Conservation (phyloP, 768 basidiomycete species). For the Atractiella rhizophila region DNA sequence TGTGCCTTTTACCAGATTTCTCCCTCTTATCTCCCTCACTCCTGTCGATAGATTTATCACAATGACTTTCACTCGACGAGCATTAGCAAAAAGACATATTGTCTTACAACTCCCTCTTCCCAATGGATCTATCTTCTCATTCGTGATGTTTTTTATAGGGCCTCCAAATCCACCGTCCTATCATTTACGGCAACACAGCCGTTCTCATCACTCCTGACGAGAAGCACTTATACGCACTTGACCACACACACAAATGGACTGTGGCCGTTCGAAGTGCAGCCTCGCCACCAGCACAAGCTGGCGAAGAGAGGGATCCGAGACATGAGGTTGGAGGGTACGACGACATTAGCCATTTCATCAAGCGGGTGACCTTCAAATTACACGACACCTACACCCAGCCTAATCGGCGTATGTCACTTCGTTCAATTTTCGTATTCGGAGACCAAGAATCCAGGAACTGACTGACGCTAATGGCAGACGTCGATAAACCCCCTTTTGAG, state of each 20-base stretch:
- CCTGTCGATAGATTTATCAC: too few relatives aligned
- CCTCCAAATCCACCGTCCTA: constrained; percentile 57
- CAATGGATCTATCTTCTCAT: too few relatives aligned
- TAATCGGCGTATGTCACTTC: constrained; percentile 37
- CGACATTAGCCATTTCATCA: constrained; percentile 49
- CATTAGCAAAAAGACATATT: too few relatives aligned
- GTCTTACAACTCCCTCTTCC: too few relatives aligned
- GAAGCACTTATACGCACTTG: constrained; percentile 34
- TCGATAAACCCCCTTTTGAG: constrained; percentile 83
- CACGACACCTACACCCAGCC: constrained; percentile 91
- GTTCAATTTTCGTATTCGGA: neutral
- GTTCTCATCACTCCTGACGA: constrained; percentile 49
- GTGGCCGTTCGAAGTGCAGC: constrained; percentile 77
- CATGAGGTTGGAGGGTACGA: constrained; percentile 16
- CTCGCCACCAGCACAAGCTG: constrained; percentile 25
- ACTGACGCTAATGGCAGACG: constrained; percentile 27
- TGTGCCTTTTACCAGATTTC: too few relatives aligned
- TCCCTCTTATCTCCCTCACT: too few relatives aligned
- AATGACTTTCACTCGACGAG: too few relatives aligned
- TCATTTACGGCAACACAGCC: constrained; percentile 90
- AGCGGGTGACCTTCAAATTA: constrained; percentile 85
- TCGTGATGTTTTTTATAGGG: too few relatives aligned
- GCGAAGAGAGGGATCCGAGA: constrained; percentile 1
- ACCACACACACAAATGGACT: constrained; percentile 91
- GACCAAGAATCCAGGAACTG: neutral